phyloP scores from a whole-genome alignment of 805 yeast genomes.

The Saturnispora kantuleensis region DNA sequence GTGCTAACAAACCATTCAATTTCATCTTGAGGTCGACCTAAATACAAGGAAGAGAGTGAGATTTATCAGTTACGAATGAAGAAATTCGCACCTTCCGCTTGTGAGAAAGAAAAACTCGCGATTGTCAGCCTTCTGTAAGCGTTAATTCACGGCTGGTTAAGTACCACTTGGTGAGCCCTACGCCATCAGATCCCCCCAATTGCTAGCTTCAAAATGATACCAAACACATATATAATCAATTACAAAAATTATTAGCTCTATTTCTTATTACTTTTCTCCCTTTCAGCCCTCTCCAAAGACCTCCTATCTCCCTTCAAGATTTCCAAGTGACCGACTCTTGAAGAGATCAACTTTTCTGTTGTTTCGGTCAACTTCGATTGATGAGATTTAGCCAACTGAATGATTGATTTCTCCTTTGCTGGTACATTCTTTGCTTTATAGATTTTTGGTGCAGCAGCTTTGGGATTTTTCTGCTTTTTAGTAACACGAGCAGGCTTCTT shows the following conservation, averaged over 20 bases:
- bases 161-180: no score
- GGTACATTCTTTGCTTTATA: conserved; percentile 57
- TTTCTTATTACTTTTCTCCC: conserved; percentile 6
- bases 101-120: no score
- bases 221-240: not conserved
- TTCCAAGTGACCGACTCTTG: conserved; percentile 92
- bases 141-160: no score
- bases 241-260: not conserved
- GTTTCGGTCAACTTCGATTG: conserved; percentile 13
- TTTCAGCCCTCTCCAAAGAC: conserved; percentile 52
- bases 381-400: conserved; percentile 49
- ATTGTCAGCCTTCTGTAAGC: no score
- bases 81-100: no score
- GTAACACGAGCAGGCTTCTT: conserved; percentile 47
- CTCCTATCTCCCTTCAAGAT: conserved; percentile 84
- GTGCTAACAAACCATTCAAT: not conserved
- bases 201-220: no score
- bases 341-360: conserved; percentile 79
- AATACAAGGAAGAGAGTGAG: no score
- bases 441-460: conserved; percentile 65
- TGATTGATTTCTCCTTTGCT: conserved; percentile 34
- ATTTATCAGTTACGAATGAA: no score
- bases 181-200: no score
- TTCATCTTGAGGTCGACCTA: not conserved
- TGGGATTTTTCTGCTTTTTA: conserved; percentile 55